Evolutionary conservation across 176 grass and related monocot genomes (phyloP), one percentile per base, ranked within the genome.

Genomic region (Oryza officinalis): DNA sequence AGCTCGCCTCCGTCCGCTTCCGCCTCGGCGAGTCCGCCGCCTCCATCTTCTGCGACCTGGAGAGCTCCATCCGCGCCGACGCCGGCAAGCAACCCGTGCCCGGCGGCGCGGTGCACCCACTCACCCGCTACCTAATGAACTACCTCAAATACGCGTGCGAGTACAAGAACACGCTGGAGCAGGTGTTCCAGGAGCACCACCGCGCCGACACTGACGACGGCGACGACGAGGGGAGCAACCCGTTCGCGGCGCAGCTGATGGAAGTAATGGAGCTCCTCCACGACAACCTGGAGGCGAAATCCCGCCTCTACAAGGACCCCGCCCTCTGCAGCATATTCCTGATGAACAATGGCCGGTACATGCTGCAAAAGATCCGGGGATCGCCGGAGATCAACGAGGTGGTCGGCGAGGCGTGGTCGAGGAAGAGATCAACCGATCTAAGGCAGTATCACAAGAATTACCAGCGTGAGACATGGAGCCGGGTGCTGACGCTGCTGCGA

Each of bases 371-470:
- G 87, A 91, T 99, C 70, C 86, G 91, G 26, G 93, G 97, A 0
- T 96, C 91, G 15, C 71, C 80, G 35, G 93, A 99, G 89, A 91
- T 95, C 67, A 88, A 84, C 74, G 68, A 43, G 1, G 72, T 94
- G 2, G 76, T 99, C 0, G 91, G 96, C 35, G 93, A 99, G 28
- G 80, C 80, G 6, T 98, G 91, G 96, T 81, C 82, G 47, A 31
- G 91, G 71, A 96, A 92, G 87, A 59, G 87, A 22, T 96, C 96
- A 18, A 86, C 96, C 27, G 89, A 99, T 18, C 77, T 96, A 27
- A 63, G 93, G 83, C 91, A 94, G 80, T 94, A 94, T 76, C 91
- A 99, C 89, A 99, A 99, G 87, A 99, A 90, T 77, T 99, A 99
- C 89, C 96, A 96, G 92, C 83, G 96, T 5, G 93, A 99, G 89